Base-by-base conservation (phyloP, 805 yeast species). In the Candida insectalens region DNA sequence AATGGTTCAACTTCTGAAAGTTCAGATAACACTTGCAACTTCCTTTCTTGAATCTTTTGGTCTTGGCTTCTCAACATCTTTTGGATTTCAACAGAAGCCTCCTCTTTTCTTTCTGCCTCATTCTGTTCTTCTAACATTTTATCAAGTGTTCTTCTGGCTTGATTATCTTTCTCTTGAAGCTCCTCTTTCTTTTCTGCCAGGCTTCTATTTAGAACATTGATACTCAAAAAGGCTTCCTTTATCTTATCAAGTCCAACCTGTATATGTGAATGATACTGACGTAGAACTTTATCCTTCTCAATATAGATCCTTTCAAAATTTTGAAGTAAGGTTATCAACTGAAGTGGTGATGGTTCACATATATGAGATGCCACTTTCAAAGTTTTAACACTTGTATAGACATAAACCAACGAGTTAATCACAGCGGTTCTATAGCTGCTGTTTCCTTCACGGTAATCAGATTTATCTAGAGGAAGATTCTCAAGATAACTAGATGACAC, bases 41-140 rank as follows among this genome's bases (percentile, higher is more conserved):
- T 66, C 23, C 94, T 66, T 9, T 54, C 58, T 4, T 63, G 60
- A 5, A 89, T 71, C 34, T 71, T 74, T 3, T 50, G 48, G 34
- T 84, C 89, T 44, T 84, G 94, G 25, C 62, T 65, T 20, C 68
- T 74, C 21, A 89, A 61, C 5, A 84, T 77, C 13, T 65, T 68
- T 45, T 81, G 83, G 8, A 89, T 80, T 32, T 75, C 81, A 3
- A 81, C 59, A 0, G 95, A 83, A 6, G 92, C 87, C 39, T 83
- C 95, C 38, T 82, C 81, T 44, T 81, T 85, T 42, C 95, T 65
- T 51, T 89, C 97, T 0, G 96, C 89, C 45, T 85, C 95, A 49
- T 83, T 85, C 50, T 89, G 97, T 28, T 85, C 94, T 1, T 66
- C 57, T 10, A 89, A 66, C 83, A 89, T 84, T 35, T 63, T 72